These are phyloP conservation scores for Camellia lanceoleosa DNA, from an alignment of 148 eudicot species.

Conservation along the genomic window DNA sequence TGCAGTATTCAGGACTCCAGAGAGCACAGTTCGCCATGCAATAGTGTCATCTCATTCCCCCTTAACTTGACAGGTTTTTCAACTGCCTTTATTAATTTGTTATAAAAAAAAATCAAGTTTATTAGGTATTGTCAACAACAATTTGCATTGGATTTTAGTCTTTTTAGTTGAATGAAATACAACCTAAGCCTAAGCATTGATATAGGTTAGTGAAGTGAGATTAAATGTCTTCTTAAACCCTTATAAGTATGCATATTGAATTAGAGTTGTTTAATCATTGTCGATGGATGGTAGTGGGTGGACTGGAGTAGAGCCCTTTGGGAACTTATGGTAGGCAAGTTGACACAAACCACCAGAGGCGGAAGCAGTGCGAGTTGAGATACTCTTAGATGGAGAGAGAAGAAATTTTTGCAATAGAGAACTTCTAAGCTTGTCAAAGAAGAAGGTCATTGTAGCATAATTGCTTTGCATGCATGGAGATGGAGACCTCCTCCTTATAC, in stretches of 20 bases:
- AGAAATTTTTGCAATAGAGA: no score
- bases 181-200: not conserved
- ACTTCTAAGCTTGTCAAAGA: no score
- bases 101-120: not conserved
- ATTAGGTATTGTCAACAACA: not conserved
- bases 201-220: not conserved
- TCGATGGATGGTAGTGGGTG: no score
- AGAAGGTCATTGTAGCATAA: no score
- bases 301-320: no score
- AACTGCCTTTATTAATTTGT: not conserved
- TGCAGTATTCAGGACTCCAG: not conserved
- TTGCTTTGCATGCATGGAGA: no score
- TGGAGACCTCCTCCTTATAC: no score
- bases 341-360: no score
- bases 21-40: not conserved
- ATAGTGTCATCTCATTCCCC: not conserved
- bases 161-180: not conserved
- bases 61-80: not conserved
- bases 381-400: no score
- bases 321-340: no score
- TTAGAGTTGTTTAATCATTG: not conserved
- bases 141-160: not conserved
- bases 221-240: not conserved
- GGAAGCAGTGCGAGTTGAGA: no score
- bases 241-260: not conserved